Evolutionary conservation across 768 basidiomycete genomes (phyloP), one percentile per base, ranked within the genome.

Genomic region (Pleurotus giganteus): DNA sequence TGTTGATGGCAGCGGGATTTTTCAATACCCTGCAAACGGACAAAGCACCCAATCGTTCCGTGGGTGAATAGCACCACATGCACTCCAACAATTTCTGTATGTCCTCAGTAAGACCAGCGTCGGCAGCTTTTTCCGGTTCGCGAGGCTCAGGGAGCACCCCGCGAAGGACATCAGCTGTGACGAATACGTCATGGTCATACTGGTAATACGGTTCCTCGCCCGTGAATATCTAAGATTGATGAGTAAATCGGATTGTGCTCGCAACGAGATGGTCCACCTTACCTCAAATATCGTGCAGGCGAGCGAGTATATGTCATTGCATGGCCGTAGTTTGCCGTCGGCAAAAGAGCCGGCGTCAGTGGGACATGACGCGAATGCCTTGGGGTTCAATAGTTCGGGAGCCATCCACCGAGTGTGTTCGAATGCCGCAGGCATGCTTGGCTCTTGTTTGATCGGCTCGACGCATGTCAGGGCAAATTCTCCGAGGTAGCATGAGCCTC

Each of bases 401-500:
- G 49, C 49, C 34, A 37, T 37, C 49, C 49, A 51, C 2, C 49
- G 49, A 23, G n/a, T 19, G 34, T 37, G 34, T 24, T 37, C n/a
- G 34, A 51, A 37, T 9, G 49, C 34, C 12, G 49, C 49, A 8
- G 49, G 49, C 34, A 37, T 51, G 49, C 9, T 36, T 9, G 19
- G 49, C 9, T 51, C 49, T 24, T 36, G 8, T 15, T 51, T 34
- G 34, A 51, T n/a, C 6, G 49, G 49, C n/a, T 51, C 49, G 31
- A 37, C 34, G n/a, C 49, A 51, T 24, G 49, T 51, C 32, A 51
- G 32, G 34, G 49, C 31, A 28, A 51, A 51, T 32, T 51, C 49
- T n/a, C 49, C 49, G 21, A 51, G 49, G 24, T 39, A 51, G 9
- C 49, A 51, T 31, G 49, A 51, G 24, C 49, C 49, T 34, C 34